A percentile compares a stretch with the other conserved stretches of the same genome.
Evolutionary conservation across 192 early-diverging fungal species (phyloP).

Genomic region (Ambispora gerdemannii): DNA sequence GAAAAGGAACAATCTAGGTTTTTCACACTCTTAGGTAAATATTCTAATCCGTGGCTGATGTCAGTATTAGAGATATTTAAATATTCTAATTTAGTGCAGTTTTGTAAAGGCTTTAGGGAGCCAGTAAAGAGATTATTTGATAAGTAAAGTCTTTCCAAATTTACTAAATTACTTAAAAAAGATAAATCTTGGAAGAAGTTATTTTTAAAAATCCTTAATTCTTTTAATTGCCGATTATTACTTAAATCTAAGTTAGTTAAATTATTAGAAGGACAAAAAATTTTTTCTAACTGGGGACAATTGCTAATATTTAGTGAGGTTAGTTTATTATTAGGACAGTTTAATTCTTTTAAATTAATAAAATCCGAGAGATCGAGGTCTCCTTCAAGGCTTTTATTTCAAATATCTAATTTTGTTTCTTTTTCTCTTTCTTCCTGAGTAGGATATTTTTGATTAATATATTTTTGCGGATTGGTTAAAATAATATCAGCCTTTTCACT

Average conservation of each 20-base stretch:
- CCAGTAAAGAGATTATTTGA: background rate
- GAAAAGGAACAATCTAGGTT: background rate
- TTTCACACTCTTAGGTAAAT: background rate
- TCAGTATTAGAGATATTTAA: no score
- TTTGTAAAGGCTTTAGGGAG: background rate
- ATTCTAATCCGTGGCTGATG: background rate
- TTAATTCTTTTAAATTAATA: background rate
- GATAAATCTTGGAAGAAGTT: slow-evolving; percentile 13
- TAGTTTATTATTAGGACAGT: background rate
- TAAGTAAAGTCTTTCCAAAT: background rate
- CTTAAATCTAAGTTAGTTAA: background rate
- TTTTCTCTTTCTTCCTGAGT: background rate
- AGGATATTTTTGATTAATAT: background rate
- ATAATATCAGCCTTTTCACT: no score
- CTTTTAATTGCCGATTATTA: background rate
- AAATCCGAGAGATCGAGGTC: background rate
- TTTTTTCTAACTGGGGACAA: background rate
- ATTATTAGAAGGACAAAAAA: background rate
- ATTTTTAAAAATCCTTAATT: background rate
- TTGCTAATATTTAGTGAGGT: background rate
- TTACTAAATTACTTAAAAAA: background rate
- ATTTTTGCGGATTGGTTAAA: background rate
- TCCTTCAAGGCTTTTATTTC: no score
- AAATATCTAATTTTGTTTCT: no score
- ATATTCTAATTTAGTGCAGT: background rate